Evolutionary conservation across 1,139 yeast genomes (phyloP), one percentile per base, ranked within the genome.

Genomic region (Kodamaea ohmeri): DNA sequence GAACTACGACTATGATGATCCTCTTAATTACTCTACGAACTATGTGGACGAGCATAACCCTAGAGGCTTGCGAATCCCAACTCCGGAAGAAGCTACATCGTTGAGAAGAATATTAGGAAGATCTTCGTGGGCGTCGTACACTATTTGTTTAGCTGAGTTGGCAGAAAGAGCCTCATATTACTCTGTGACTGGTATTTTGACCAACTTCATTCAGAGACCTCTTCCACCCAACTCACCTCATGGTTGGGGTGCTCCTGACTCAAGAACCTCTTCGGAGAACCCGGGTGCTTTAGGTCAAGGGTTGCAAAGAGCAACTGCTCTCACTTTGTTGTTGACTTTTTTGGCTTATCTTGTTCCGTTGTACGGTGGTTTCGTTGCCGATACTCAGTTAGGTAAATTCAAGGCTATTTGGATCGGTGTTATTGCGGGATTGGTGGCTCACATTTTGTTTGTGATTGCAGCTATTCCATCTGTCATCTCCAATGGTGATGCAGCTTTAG

Each of bases 111-210:
- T 50, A 13, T 42, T 53, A 27, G 55, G 56, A 11, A 42, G 49
- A 6, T 49, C 51, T 1, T 41, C 48, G n/a, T 47, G 44, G 25
- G 36, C 50, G 2, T 40, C 50, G 3, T 52, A 52, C 38, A 44
- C 52, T 35, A 50, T 53, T 27, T 53, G 56, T 40, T 43, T 53
- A 13, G 46, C 48, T 6, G 58, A 53, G 34, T 48, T 53, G 44
- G 55, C 55, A n/a, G 58, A 52, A 41, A 45, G 56, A 41, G 58
- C 53, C n/a, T 52, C 56, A 3, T 53, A 50, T 38, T 53, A 48
- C 35, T 49, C 55, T 7, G 48, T 52, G 7, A 36, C 43, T 12
- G 51, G 50, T 37, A 39, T 53, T 15, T 47, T 53, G 40, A 40
- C 55, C 22, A 53, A 53, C 39, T 53, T 52, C 33, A 53, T 53